These are phyloP conservation scores for Ophiocordyceps camponoti-saundersi DNA, from an alignment of 2,329 filamentous ascomycete species.

Conservation along the genomic window DNA sequence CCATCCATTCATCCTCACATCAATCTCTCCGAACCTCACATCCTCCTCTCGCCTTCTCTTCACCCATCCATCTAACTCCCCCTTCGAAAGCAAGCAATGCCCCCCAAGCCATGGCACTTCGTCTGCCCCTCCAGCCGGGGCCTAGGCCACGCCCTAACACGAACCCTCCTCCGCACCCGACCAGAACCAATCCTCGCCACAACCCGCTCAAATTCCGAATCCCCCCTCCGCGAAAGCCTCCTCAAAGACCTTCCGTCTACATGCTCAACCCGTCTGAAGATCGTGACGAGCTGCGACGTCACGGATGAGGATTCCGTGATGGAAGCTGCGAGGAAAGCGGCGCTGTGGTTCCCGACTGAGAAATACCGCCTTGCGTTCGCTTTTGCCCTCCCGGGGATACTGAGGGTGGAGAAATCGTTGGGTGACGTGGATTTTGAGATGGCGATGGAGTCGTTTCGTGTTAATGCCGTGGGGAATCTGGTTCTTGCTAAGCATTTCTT, in stretches of 20 bases:
- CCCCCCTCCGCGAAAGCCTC: slow-evolving; percentile 8
- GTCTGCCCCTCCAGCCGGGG: slow-evolving; percentile 29
- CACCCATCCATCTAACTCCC: slow-evolving; percentile 2
- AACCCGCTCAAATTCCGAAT: slow-evolving; percentile 19
- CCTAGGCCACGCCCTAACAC: slow-evolving; percentile 29
- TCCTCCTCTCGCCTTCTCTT: too few species aligned
- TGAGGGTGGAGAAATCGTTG: slow-evolving; percentile 57
- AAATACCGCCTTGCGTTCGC: slow-evolving; percentile 48
- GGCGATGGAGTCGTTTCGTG: slow-evolving; percentile 51
- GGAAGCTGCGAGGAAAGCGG: slow-evolving; percentile 34
- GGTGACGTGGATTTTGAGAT: slow-evolving; percentile 41
- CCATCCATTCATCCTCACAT: too few species aligned
- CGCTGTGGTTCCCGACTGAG: slow-evolving; percentile 30
- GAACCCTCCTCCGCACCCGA: slow-evolving; percentile 29
- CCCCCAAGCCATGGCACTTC: slow-evolving; percentile 31
- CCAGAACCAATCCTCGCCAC: slow-evolving; percentile 29
- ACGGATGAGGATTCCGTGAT: slow-evolving; percentile 45
- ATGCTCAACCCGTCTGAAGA: slow-evolving; percentile 15
- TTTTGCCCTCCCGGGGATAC: slow-evolving; percentile 53
- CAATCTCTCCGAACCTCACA: too few species aligned
- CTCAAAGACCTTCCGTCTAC: slow-evolving; percentile 11
- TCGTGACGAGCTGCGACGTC: slow-evolving; percentile 25
- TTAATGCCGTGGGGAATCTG: slow-evolving; percentile 60
- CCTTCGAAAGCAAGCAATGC: too few species aligned
- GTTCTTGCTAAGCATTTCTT: slow-evolving; percentile 63